Evolutionary conservation across 2,329 filamentous ascomycete genomes (phyloP).

Genomic region (Teratosphaeria pseudoeucalypti): DNA sequence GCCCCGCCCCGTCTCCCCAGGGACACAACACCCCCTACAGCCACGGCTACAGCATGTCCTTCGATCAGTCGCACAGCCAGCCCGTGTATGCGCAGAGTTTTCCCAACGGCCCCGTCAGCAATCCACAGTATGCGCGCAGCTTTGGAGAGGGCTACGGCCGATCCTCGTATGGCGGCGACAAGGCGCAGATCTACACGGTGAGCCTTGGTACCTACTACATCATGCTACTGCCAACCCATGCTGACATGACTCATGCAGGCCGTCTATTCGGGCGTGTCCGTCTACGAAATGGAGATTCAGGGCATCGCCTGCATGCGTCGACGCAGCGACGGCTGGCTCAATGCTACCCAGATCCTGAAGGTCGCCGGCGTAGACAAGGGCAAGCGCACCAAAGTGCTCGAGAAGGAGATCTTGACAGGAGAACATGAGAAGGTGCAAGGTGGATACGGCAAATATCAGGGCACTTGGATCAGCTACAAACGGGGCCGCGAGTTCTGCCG

Average conservation of each 20-base stretch:
- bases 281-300: conserved; percentile 98
- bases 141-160: conserved; percentile 19
- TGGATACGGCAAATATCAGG: conserved; percentile 97
- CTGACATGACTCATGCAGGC: conserved; percentile 41
- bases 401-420: conserved; percentile 93
- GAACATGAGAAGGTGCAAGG: conserved; percentile 98
- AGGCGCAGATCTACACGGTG: conserved; percentile 43
- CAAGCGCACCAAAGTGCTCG: conserved; percentile 91
- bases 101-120: conserved; percentile 23
- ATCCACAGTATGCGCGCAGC: conserved; percentile 29
- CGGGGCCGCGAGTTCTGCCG: conserved; percentile 86
- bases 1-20: conserved; percentile 6
- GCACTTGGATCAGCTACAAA: conserved; percentile 94
- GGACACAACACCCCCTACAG: conserved; percentile 1
- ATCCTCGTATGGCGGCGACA: conserved; percentile 17
- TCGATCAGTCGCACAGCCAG: conserved; percentile 17
- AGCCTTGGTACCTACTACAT: conserved; percentile 6
- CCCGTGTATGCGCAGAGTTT: conserved; percentile 21
- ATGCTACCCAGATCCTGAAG: conserved; percentile 96
- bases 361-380: conserved; percentile 96
- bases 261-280: conserved; percentile 87
- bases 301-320: conserved; percentile 90
- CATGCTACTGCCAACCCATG: not conserved
- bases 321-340: conserved; percentile 89
- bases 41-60: conserved; percentile 21